A percentile compares a stretch with the other conserved stretches of the same genome.
Conservation (phyloP, 805 yeast genomes). For the Groenewaldozyma tartarivorans region DNA sequence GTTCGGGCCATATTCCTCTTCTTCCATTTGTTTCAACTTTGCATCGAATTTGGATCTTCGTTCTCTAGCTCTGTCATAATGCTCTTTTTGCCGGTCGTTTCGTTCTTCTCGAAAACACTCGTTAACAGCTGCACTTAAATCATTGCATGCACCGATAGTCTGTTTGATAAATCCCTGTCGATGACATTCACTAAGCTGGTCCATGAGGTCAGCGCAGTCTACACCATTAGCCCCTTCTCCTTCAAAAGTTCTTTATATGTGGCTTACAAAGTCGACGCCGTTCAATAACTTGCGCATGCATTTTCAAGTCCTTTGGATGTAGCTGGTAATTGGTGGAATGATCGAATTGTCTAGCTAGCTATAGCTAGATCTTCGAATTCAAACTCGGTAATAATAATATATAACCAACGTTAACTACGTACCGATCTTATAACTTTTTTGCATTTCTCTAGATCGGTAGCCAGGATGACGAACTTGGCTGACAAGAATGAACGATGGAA, state of each 20-base stretch:
- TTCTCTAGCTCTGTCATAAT: constrained; percentile 41
- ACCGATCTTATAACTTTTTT: too few relatives aligned
- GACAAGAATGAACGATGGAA: not conserved
- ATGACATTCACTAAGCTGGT: constrained; percentile 86
- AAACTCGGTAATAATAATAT: too few relatives aligned
- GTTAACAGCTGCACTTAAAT: constrained; percentile 67
- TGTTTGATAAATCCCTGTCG: constrained; percentile 50
- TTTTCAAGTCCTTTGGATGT: constrained; percentile 20
- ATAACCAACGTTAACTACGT: too few relatives aligned
- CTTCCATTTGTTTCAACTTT: constrained; percentile 54
- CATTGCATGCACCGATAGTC: constrained; percentile 77
- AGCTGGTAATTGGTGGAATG: not conserved
- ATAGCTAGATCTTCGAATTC: too few relatives aligned
- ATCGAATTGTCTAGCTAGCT: not conserved
- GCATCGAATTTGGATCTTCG: constrained; percentile 46
- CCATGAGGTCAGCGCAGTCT: constrained; percentile 74
- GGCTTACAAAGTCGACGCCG: constrained; percentile 37
- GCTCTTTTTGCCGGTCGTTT: constrained; percentile 45
- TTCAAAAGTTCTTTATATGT: not conserved
- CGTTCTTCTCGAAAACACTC: constrained; percentile 77
- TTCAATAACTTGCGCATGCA: constrained; percentile 49
- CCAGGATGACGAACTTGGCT: not conserved
- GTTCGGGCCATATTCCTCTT: constrained; percentile 74
- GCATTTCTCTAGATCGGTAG: too few relatives aligned
- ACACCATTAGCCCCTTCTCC: constrained; percentile 1